Base-by-base conservation (phyloP, 2,329 filamentous ascomycete genomes). In the Aureobasidium subglaciale region DNA sequence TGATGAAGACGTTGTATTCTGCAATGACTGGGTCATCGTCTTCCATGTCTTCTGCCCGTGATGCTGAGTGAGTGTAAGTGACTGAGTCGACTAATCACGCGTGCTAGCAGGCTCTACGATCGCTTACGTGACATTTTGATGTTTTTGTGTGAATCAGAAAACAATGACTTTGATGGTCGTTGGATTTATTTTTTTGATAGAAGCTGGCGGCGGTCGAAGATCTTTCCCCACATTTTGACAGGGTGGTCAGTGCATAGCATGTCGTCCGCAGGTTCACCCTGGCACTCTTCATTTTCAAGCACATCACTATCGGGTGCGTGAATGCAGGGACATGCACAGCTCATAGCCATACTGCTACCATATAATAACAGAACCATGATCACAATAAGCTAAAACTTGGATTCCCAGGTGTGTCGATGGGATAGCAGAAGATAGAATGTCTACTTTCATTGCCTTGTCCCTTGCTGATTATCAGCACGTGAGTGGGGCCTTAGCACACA, bases 1-100 rank as follows among this genome's bases (percentile, higher is more conserved):
- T 96, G 67, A 96, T 84, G 73, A 86, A 92, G 70, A 97, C 83
- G 67, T 89, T 82, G 79, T 96, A 97, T 63, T 76, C 73, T 29
- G 74, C 73, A 13, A 74, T 70, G 59, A 78, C 73, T 4, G 74
- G 73, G 58, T 78, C 76, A 58, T 76, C 73, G 22, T 71, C 66
- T 6, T 63, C 62, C 6, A 41, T 18, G 24, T 52, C 35, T 20
- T 10, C 48, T 32, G 35, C 34, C 43, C 50, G 37, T 43, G 50
- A 54, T 35, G 50, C 24, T 37, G 42, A 9, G 40, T 24, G 15
- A n/a, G 7, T 18, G 6, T 52, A 35, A 52, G 48, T n/a, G 16
- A 7, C 18, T 18, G 5, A 4, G 15, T 20, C 2, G 15, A 15
- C 2, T 38, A 1, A 9, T 27, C 1, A 4, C 3, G 6, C 4